Evolutionary conservation across 75 land plant species (phyloP).

Genomic region (Cupressus sempervirens): DNA sequence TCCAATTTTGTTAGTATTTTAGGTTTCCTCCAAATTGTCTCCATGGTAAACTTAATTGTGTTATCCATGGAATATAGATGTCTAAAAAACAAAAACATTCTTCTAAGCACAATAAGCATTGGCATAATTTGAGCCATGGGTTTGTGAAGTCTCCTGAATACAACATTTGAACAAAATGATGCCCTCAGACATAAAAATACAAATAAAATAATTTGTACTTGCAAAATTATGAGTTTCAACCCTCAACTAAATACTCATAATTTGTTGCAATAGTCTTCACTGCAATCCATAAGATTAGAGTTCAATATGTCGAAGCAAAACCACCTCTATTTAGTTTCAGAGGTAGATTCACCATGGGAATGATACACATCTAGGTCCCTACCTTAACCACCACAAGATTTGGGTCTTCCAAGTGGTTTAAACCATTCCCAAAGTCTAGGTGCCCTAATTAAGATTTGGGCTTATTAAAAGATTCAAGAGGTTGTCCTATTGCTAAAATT

Average conservation of each 20-base stretch:
- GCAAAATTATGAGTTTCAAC: slow-evolving; percentile 1
- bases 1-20: no score
- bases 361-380: slow-evolving; percentile 22
- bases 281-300: background rate
- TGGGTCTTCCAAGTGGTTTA: slow-evolving; percentile 48
- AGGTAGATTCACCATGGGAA: background rate
- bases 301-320: background rate
- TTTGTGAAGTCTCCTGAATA: background rate
- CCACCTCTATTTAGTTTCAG: background rate
- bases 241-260: background rate
- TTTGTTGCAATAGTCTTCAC: background rate
- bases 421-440: slow-evolving; percentile 29
- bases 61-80: background rate
- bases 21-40: no score
- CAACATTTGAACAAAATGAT: background rate
- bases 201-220: background rate
- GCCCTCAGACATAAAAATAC: background rate
- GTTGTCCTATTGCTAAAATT: slow-evolving; percentile 21
- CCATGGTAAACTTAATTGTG: no score
- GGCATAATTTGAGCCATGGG: background rate
- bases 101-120: background rate
- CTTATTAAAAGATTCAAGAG: slow-evolving; percentile 19
- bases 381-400: slow-evolving; percentile 35
- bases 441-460: slow-evolving; percentile 52
- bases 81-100: background rate